A percentile compares a stretch with the other conserved stretches of the same genome.
phyloP scores from a whole-genome alignment of 2,329 filamentous ascomycete genomes.

The Fusarium brevicatenulatum region DNA sequence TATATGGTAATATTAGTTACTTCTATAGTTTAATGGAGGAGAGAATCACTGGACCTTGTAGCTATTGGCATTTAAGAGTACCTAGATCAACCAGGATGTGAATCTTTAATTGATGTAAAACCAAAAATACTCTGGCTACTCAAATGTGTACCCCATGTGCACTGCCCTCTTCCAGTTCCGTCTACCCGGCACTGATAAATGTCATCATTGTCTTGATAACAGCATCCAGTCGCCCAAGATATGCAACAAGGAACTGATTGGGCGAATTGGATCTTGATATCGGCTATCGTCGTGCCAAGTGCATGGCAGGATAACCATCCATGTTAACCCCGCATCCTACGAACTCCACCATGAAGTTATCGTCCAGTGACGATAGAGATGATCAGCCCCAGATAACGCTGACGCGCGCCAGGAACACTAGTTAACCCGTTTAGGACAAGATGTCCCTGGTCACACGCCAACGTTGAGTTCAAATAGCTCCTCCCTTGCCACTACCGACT shows the following conservation, averaged over 20 bases:
- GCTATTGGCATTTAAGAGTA: accelerated
- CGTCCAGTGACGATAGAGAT: neutral
- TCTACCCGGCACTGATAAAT: neutral
- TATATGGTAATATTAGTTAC: accelerated
- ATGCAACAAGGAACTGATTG: neutral
- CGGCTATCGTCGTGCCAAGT: neutral
- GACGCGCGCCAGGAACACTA: neutral
- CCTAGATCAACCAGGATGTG: neutral
- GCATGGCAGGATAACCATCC: neutral
- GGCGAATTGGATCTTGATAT: neutral
- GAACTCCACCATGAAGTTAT: neutral
- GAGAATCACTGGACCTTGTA: neutral
- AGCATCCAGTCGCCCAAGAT: neutral
- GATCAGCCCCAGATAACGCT: neutral
- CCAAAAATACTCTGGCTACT: neutral
- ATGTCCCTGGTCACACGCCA: neutral
- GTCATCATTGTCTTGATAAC: neutral
- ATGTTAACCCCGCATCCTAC: neutral
- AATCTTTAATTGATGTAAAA: neutral
- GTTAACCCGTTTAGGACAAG: neutral
- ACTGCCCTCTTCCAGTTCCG: too few relatives aligned
- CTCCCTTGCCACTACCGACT: accelerated
- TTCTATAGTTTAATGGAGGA: neutral
- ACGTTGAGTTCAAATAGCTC: neutral
- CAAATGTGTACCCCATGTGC: too few relatives aligned